Evolutionary conservation across 2,329 filamentous ascomycete species (phyloP), one percentile per base, ranked within the genome.

Genomic region (Fusarium phyllophilum): DNA sequence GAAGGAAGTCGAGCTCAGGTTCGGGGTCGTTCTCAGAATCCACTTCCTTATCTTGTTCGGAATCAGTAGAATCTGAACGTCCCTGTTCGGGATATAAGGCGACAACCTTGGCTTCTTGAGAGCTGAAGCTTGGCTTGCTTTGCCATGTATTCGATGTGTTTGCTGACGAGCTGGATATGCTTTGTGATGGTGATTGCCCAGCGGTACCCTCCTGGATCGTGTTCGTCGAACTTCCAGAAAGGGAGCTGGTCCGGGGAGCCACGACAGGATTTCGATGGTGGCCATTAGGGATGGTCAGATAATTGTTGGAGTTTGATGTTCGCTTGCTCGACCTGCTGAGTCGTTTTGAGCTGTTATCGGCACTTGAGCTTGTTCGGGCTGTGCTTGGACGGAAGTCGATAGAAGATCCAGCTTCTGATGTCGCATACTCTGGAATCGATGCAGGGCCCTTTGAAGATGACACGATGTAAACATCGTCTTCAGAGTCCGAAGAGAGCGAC

Each of bases 401-500:
- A 15, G 72, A 60, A 20, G 77, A 78, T 13, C 73, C 68, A 39
- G 63, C 52, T 26, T 80, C 78, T 6, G 79, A 79, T 26, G 69
- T 66, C 33, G 74, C 72, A 44, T 78, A 77, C 24, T 75, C 72
- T 7, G 78, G 74, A 26, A 77, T 74, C 17, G 80, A 80, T 11
- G 74, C 66, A 17, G 78, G 75, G 6, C 75, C 75, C 58, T 75
- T 80, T 6, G 72, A 57, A 14, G 75, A 64, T 0, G 78, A 61
- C 6, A 75, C 72, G 8, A 65, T 49, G 24, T 76, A 77, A 11
- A 74, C 73, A 2, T 86, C 85, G 2, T 86, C 85, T 64, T 90
- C 89, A 0, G 88, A 89, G 68, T 90, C 88, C 0, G 88, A 89
- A 4, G 88, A 89, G 3, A 90, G 83, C 3, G 88, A 87, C 20